These are phyloP conservation scores for Capsicum pubescens DNA, from an alignment of 257 asterid species.

Conservation along the genomic window DNA sequence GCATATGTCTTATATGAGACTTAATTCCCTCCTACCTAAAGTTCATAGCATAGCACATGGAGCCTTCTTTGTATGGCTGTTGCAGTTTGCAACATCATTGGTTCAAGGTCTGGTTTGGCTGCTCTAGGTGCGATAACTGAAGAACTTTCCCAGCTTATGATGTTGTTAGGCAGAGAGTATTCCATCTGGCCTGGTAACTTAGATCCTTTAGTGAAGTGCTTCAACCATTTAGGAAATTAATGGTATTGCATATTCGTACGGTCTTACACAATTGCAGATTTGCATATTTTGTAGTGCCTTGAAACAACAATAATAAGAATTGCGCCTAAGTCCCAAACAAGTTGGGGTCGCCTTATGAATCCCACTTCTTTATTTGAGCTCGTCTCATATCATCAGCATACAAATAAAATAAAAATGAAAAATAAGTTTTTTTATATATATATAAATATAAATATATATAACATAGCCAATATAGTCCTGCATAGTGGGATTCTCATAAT, in stretches of 20 bases:
- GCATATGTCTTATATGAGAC: background rate
- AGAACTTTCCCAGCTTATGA: background rate
- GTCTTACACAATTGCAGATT: background rate
- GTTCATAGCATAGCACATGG: background rate
- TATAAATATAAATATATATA: too few species aligned
- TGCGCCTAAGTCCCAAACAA: background rate
- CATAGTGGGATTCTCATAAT: too few species aligned
- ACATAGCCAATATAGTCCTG: too few species aligned
- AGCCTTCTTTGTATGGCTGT: background rate
- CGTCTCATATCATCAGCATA: too few species aligned
- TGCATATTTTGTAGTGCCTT: background rate
- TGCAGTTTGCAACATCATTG: background rate
- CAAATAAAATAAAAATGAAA: too few species aligned
- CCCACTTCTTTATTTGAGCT: background rate
- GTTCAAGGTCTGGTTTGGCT: constrained; percentile 4
- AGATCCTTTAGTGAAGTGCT: background rate
- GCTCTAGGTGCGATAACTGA: background rate
- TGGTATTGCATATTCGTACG: background rate
- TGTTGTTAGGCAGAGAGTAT: background rate
- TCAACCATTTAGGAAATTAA: background rate
- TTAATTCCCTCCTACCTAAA: background rate
- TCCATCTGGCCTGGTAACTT: background rate
- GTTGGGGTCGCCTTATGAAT: background rate
- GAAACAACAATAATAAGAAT: background rate
- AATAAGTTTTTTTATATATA: too few species aligned